Base-by-base conservation (phyloP, 2,329 filamentous ascomycete genomes). In the Fusarium bactridioides region DNA sequence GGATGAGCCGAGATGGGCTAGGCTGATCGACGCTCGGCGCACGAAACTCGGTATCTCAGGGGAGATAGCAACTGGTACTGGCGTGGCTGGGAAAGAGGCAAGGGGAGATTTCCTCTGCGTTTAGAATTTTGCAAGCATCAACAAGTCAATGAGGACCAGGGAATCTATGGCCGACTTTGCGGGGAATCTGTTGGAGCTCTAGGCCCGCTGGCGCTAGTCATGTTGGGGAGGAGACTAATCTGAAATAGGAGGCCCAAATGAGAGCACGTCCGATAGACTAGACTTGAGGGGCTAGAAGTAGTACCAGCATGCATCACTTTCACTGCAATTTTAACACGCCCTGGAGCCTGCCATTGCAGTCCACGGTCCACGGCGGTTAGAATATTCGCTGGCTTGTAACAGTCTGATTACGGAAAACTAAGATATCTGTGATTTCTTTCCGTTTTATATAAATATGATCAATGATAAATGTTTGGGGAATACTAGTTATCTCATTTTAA, bases 61-160 rank as follows among this genome's bases (percentile, higher is more conserved):
- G 13, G 13, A 27, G 27, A 47, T 16, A 35, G 23, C 5, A n/a
- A 3, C 1, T 23, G n/a, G 38, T 13, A 44, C 21, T 10, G 31
- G 29, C 40, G 29, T 47, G n/a, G 23, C 29, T 55, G 21, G 16
- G 37, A 4, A 6, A 23, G 19, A 16, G 23, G 21, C 3, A 31
- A 15, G 25, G 53, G 29, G 19, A 7, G 11, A 19, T 1, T 47
- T 13, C 29, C 29, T 25, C 40, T 44, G 45, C 5, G 11, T 55
- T 45, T 66, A 47, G 44, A 66, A 62, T 29, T 44, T 59, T 60
- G 11, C 60, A 70, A 31, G 64, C 65, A 66, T 73, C 65, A 44
- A 61, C 65, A 44, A 61, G 38, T 43, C 23, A 5, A 51, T 35
- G 37, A 19, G n/a, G 25, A 18, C 7, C 19, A 15, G 31, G 35